These are phyloP conservation scores for Tubosaeta sp. DNA, from an alignment of 768 basidiomycete species.

Conservation along the genomic window DNA sequence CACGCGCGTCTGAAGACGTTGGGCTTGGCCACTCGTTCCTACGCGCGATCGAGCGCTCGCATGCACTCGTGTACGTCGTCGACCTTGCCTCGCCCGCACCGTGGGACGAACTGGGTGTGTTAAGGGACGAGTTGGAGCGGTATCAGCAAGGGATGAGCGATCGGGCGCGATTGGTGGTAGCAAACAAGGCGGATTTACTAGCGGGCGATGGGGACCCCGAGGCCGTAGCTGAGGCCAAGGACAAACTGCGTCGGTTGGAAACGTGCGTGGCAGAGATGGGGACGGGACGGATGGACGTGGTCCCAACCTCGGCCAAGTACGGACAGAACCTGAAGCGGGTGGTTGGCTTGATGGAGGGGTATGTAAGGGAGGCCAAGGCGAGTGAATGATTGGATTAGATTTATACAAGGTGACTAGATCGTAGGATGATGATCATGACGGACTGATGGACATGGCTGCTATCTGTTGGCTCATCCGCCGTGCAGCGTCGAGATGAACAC, in stretches of 20 bases:
- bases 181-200: slow-evolving; percentile 93
- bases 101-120: slow-evolving; percentile 67
- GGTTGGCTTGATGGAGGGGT: slow-evolving; percentile 62
- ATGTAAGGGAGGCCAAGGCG: slow-evolving; percentile 51
- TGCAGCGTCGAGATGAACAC: slow-evolving; percentile 97
- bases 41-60: slow-evolving; percentile 87
- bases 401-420: not conserved
- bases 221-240: slow-evolving; percentile 49
- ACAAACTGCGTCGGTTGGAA: slow-evolving; percentile 55
- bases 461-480: slow-evolving; percentile 37
- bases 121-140: slow-evolving; percentile 80
- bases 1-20: slow-evolving; percentile 79
- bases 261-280: slow-evolving; percentile 52
- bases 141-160: slow-evolving; percentile 75
- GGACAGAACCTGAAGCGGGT: slow-evolving; percentile 73
- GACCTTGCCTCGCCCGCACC: slow-evolving; percentile 75
- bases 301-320: slow-evolving; percentile 84
- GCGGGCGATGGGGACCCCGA: slow-evolving; percentile 43
- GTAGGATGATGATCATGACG: not conserved
- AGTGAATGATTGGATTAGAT: not conserved
- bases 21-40: slow-evolving; percentile 94
- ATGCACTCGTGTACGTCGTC: slow-evolving; percentile 87
- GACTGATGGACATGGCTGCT: no score
- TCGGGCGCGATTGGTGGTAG: slow-evolving; percentile 77
- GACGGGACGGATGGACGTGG: slow-evolving; percentile 49